A percentile compares a stretch with the other conserved stretches of the same genome.
These are phyloP conservation scores for Fusarium albidum DNA, from an alignment of 2,329 filamentous ascomycete species.

Conservation along the genomic window DNA sequence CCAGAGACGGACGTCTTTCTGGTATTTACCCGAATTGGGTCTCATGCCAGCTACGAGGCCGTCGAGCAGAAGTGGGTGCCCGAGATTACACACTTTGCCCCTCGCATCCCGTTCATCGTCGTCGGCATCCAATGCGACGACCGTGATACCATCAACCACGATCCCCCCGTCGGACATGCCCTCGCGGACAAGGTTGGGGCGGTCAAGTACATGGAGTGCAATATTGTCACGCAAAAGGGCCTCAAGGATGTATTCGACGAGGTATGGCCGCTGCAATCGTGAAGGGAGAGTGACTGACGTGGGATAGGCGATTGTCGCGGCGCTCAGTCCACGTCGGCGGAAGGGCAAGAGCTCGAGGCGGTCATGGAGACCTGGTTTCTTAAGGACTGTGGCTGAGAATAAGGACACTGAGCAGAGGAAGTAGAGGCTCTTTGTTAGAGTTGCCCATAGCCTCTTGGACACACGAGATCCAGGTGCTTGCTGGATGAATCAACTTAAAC, in stretches of 20 bases:
- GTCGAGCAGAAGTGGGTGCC: not conserved
- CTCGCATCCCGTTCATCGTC: not conserved
- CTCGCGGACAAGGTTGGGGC: not conserved
- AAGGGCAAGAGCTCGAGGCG: not conserved
- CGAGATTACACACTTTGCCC: not conserved
- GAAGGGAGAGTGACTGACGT: not conserved
- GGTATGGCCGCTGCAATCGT: not conserved
- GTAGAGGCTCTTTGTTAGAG: not conserved
- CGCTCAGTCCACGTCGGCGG: not conserved
- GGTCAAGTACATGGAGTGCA: not conserved
- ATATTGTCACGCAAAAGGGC: not conserved
- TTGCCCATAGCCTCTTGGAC: too few relatives aligned
- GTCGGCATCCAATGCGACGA: not conserved
- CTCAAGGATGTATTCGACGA: not conserved
- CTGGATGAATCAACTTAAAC: too few relatives aligned
- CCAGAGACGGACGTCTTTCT: not conserved
- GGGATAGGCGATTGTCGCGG: not conserved
- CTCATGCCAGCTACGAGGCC: not conserved
- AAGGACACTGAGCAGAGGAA: not conserved
- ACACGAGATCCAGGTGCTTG: too few relatives aligned
- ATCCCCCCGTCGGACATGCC: not conserved
- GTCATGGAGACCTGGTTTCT: not conserved
- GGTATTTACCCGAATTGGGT: not conserved
- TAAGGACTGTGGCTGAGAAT: not conserved
- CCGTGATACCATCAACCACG: not conserved